Base-by-base conservation (phyloP, 768 basidiomycete genomes). In the Termitomyces sp. region DNA sequence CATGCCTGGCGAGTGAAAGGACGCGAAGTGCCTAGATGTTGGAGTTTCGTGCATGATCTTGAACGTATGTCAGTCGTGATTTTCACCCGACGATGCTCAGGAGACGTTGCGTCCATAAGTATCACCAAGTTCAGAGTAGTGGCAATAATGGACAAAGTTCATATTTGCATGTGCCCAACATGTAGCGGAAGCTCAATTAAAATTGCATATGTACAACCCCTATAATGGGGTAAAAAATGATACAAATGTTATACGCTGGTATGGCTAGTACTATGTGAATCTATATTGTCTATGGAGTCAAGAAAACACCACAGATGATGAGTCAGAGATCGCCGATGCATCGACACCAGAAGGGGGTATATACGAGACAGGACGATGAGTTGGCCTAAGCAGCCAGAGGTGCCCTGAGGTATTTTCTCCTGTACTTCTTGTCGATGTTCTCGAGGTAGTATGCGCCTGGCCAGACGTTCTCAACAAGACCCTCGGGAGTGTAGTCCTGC, bases 391-490 rank as follows among this genome's bases (percentile, higher is more conserved):
- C 75, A 59, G 71, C 75, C 19, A 71, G 38, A 33, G 78, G 77
- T 26, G 78, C 76, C 42, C 75, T 71, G 58, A 78, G 73, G 73
- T 99, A 99, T 71, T 89, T 93, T 68, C 97, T 83, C 65, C 97
- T 80, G 83, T 87, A 94, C 74, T 94, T 94, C 65, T 78, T 75
- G 74, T 98, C 97, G 65, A 96, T 87, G 67, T 78, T 82, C 60
- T 87, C 86, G 62, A 99, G 89, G 81, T 98, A 98, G 78, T 88
- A 98, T 19, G 88, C 78, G 45, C 94, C 94, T 3, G 90, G 87
- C 90, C 92, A 94, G 71, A 99, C 88, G 80, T 97, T 89, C 59
- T 94, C 90, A 57, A 94, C 71, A 23, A 84, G 86, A 46, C 97
- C 97, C 50, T 83, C 79, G 12, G 97, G 97, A 3, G 82, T 81